Evolutionary conservation across 1,284 basidiomycete species (phyloP), one percentile per base, ranked within the genome.

Genomic region (Cystobasidium pallidum): DNA sequence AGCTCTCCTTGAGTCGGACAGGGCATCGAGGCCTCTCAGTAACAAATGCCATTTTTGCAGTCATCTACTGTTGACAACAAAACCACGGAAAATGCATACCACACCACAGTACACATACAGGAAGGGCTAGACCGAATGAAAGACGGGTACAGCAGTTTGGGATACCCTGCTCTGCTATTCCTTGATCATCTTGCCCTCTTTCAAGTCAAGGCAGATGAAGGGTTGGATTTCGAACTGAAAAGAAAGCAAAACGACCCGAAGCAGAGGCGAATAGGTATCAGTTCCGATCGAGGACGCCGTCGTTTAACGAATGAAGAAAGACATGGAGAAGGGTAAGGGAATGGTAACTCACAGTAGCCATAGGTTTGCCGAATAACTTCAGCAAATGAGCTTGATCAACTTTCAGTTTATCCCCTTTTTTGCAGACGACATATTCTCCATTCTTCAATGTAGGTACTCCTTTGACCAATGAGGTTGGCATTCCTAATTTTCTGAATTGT

Each of bases 401-500:
- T 58, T 75, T 89, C 75, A 99, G 84, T 72, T 83, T 83, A 77
- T 92, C 89, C 54, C 92, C 94, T 80, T 90, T 83, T 79, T 88
- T 87, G 82, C 95, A 98, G 58, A 99, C 84, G 61, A 86, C 86
- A 80, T 95, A 94, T n/a, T 91, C 84, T 68, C 84, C 85, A 32
- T 76, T 75, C 59, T 88, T 86, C 67, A 99, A 83, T 3, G 89
- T 91, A 2, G 96, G 95, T 1, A 97, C 90, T 71, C 95, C 96
- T 76, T 87, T 87, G 75, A 89, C 87, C 83, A 99, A 86, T 28
- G 72, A 77, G 21, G 95, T 98, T 55, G 88, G 86, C 66, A 99
- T 84, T 13, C 96, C 96, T 34, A 98, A 86, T 80, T 91, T 90
- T 70, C 95, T 88, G 66, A 99, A 85, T 80, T 98, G 94, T 24